Base-by-base conservation (phyloP, 176 grass and related monocot genomes). In the Ensete glaucum region DNA sequence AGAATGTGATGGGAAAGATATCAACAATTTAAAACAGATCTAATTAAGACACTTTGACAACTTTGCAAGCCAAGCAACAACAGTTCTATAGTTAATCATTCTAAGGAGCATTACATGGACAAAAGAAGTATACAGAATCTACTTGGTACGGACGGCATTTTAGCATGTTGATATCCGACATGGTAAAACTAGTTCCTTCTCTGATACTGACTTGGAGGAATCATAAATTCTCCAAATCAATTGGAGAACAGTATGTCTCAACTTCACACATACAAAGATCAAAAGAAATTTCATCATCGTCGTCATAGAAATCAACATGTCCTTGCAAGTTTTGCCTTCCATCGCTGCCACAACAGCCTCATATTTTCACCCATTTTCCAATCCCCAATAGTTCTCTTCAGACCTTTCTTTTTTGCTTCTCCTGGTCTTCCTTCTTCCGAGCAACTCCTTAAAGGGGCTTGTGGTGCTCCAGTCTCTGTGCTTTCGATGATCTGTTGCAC, bases 241-340 rank as follows among this genome's bases (percentile, higher is more conserved):
- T 43, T 43, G 34, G 34, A 26, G 9, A 65, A 27, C 63, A 65
- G 19, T 12, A 27, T 27, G 11, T 9, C 26, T 11, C 26, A 27
- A 26, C 63, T 65, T 13, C 9, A 60, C n/a, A 60, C 57, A 60
- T 10, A 65, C 11, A n/a, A 65, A 63, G 59, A 63, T 22, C 0
- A 5, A 63, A 9, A 63, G 19, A 20, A 63, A 63, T 24, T 24
- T 3, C 62, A 12, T 26, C n/a, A 66, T 69, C 34, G 1, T 25
- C 23, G 24, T 53, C 43, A 65, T 62, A 52, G 1, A 2, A 19
- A 76, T 99, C 86, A 99, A 77, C 72, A 73, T 51, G 80, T 78
- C 84, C 85, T 88, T 65, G 81, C 71, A 29, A 94, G 53, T 80
- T 91, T 86, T 29, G 87, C 81, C 17, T 67, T 94, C 86, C 91